Conservation (phyloP, 2,329 filamentous ascomycete species). For the Pseudogymnoascus sp. region DNA sequence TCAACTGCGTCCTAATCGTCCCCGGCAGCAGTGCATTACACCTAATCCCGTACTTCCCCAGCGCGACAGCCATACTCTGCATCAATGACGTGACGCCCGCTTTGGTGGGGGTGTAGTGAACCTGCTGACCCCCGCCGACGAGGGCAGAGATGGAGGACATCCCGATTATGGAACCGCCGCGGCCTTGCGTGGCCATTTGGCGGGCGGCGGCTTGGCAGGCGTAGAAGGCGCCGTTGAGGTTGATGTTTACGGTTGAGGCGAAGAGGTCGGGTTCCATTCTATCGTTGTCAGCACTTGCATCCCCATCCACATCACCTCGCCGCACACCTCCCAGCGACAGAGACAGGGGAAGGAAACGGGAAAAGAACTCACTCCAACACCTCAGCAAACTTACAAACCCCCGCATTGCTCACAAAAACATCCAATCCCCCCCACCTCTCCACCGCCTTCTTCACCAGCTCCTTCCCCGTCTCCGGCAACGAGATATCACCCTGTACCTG, state of each 20-base stretch:
- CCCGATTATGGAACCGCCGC: conserved; percentile 73
- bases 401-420: conserved; percentile 82
- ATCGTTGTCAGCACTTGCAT: neutral
- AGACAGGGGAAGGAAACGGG: too few relatives aligned
- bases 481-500: conserved; percentile 71
- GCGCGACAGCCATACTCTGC: conserved; percentile 72
- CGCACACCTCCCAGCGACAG: too few relatives aligned
- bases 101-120: conserved; percentile 85
- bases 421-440: conserved; percentile 54
- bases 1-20: conserved; percentile 75
- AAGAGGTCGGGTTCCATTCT: conserved; percentile 64
- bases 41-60: conserved; percentile 67
- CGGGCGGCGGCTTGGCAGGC: conserved; percentile 75
- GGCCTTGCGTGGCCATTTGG: conserved; percentile 62
- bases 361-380: conserved; percentile 56
- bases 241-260: conserved; percentile 63
- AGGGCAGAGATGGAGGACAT: conserved; percentile 66
- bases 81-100: conserved; percentile 73
- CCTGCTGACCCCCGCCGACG: conserved; percentile 69
- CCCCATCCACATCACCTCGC: too few relatives aligned
- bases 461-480: conserved; percentile 59
- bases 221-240: conserved; percentile 84
- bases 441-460: conserved; percentile 60
- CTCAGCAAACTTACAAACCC: conserved; percentile 79
- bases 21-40: conserved; percentile 81